A percentile compares a stretch with the other conserved stretches of the same genome.
Conservation (phyloP, 495 filamentous ascomycete genomes). For the Tuber aestivum region DNA sequence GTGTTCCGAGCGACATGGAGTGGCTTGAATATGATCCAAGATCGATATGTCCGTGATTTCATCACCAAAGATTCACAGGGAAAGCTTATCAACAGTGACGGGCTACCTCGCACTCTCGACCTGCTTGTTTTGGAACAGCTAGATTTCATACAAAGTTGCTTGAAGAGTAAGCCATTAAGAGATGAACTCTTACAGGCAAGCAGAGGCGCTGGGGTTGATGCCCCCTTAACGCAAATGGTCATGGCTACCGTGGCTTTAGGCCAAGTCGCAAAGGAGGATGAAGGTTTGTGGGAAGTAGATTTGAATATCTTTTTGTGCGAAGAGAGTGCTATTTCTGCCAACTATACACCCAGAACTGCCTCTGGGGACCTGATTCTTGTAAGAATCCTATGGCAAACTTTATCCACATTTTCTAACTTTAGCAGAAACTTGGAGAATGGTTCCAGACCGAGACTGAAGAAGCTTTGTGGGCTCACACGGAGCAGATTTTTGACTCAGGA, state of each 20-base stretch:
- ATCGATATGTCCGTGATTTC: constrained; percentile 71
- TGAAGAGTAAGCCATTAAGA: constrained; percentile 62
- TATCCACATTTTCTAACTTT: constrained; percentile 16
- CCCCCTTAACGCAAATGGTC: constrained; percentile 40
- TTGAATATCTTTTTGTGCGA: constrained; percentile 91
- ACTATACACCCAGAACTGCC: constrained; percentile 88
- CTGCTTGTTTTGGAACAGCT: constrained; percentile 87
- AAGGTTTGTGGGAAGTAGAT: constrained; percentile 92
- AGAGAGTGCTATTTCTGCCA: constrained; percentile 90
- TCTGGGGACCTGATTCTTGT: constrained; percentile 76
- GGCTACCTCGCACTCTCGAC: constrained; percentile 91
- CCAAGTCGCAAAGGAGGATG: constrained; percentile 89
- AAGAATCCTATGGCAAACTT: constrained; percentile 7
- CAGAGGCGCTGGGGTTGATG: constrained; percentile 22
- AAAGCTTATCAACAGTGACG: constrained; percentile 80
- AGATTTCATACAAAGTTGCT: constrained; percentile 81
- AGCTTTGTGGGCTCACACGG: constrained; percentile 36
- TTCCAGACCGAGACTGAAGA: constrained; percentile 49
- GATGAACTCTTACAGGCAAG: constrained; percentile 52
- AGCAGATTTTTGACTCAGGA: constrained; percentile 34
- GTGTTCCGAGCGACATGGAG: constrained; percentile 84
- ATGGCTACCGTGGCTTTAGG: constrained; percentile 58
- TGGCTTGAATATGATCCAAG: constrained; percentile 66
- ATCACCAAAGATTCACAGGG: constrained; percentile 78
- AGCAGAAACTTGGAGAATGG: constrained; percentile 80